These are phyloP conservation scores for Rutstroemia sp. DNA, from an alignment of 2,329 filamentous ascomycete species.

Conservation along the genomic window DNA sequence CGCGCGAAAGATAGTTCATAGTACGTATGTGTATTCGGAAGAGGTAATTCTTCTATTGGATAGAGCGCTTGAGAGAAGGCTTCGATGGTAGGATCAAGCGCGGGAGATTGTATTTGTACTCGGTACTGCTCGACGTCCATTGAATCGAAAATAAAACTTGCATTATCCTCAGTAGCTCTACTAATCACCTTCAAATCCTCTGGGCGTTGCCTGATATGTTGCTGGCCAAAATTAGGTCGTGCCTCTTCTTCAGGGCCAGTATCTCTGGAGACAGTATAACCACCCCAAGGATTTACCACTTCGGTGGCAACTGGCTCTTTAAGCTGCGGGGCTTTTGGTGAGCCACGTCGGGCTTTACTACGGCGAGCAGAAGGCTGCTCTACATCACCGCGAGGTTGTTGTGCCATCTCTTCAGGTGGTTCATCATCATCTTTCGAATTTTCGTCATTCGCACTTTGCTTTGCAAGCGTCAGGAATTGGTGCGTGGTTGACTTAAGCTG, in stretches of 20 bases:
- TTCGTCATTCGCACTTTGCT: constrained; percentile 38
- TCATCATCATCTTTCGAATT: constrained; percentile 19
- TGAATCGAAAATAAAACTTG: constrained; percentile 42
- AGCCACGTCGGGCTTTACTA: background rate
- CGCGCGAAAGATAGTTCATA: constrained; percentile 63
- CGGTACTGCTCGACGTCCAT: constrained; percentile 25
- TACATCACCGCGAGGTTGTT: constrained; percentile 4
- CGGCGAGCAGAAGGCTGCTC: background rate
- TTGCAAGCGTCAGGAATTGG: constrained; percentile 49
- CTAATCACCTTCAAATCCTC: constrained; percentile 42
- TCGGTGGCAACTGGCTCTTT: background rate
- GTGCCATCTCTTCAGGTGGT: constrained; percentile 12
- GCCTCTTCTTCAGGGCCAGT: constrained; percentile 15
- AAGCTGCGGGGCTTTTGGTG: constrained; percentile 4
- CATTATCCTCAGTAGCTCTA: constrained; percentile 44
- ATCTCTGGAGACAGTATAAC: constrained; percentile 22
- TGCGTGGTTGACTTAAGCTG: constrained; percentile 51
- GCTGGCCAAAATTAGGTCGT: constrained; percentile 9
- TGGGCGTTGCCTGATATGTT: constrained; percentile 9
- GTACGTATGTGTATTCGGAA: constrained; percentile 50
- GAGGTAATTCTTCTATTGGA: constrained; percentile 31
- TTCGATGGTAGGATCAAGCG: constrained; percentile 28
- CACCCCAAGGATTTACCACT: constrained; percentile 13
- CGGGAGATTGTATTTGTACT: constrained; percentile 20
- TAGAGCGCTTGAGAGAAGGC: constrained; percentile 22